Evolutionary conservation across 768 basidiomycete species (phyloP), one percentile per base, ranked within the genome.

Genomic region (Megacollybia marginata): DNA sequence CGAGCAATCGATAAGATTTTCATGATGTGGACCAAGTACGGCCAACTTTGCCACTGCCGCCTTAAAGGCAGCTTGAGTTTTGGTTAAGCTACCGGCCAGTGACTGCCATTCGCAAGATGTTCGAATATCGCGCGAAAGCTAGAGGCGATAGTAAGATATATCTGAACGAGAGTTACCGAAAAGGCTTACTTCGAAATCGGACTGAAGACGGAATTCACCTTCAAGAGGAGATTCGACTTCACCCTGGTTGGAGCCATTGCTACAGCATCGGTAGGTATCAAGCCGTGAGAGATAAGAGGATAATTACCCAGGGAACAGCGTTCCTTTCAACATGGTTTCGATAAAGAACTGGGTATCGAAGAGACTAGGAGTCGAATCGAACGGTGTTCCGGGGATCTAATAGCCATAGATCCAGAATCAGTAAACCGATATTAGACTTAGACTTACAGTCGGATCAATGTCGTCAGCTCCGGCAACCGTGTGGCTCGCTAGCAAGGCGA

Each of bases 81-180:
- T 59, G 15, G 61, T 53, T 50, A 69, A 69, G 51, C 70, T 58
- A 54, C 67, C 64, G 31, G 67, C 69, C 52, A 70, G 66, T 2
- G 64, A 62, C 58, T 77, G 76, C 74, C 75, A 77, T 42, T 56
- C 55, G 62, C 76, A 77, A 12, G 71, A 66, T 16, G 76, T 77
- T 42, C 70, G 61, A 5, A 65, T 51, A 59, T 76, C 72, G 63
- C 33, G 13, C 3, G 9, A 5, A 20, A 42, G n/a, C 31, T 40
- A n/a, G 20, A 12, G 28, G 2, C 23, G 23, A 28, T 5, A 20
- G 19, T 19, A 1, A 43, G 48, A n/a, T 33, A 20, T 23, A 19
- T 3, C 9, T 23, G 5, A 15, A 43, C 20, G 16, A 13, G 15
- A 7, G 2, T 8, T n/a, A 34, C 7, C 13, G 9, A 18, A 15